Evolutionary conservation across 73 alveolate genomes (phyloP).

Genomic region (Paramecium caudatum): DNA sequence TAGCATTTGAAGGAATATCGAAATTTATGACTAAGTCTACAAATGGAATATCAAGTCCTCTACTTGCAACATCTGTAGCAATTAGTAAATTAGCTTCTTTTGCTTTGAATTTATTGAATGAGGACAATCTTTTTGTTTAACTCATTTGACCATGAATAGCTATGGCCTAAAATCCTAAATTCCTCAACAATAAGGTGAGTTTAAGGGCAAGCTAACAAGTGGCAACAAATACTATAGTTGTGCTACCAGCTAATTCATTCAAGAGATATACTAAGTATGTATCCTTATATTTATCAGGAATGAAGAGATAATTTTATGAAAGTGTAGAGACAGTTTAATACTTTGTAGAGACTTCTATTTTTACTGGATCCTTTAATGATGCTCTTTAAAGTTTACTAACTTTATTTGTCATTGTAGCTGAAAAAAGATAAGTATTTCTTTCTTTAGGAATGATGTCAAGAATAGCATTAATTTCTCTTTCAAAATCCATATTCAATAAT

Average conservation of each 20-base stretch:
- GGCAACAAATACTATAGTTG: slow-evolving; percentile 81
- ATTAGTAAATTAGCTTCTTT: slow-evolving; percentile 83
- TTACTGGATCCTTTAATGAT: slow-evolving; percentile 74
- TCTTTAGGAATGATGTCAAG: slow-evolving; percentile 87
- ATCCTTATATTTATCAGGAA: slow-evolving; percentile 95
- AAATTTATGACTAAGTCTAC: slow-evolving; percentile 93
- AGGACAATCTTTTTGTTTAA: slow-evolving; percentile 78
- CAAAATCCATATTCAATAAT: slow-evolving; percentile 89
- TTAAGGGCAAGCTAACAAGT: slow-evolving; percentile 84
- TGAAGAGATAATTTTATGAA: slow-evolving; percentile 83
- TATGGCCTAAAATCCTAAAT: slow-evolving; percentile 80
- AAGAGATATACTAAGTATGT: slow-evolving; percentile 88
- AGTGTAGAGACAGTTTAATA: slow-evolving; percentile 88
- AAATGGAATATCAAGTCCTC: slow-evolving; percentile 98
- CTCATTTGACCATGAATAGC: slow-evolving; percentile 78
- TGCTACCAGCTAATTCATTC: slow-evolving; percentile 82
- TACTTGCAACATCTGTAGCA: slow-evolving; percentile 99
- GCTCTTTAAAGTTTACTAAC: slow-evolving; percentile 83
- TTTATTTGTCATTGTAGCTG: slow-evolving; percentile 99
- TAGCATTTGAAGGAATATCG: slow-evolving; percentile 96
- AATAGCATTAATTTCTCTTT: slow-evolving; percentile 77
- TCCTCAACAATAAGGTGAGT: slow-evolving; percentile 78
- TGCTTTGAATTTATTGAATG: slow-evolving; percentile 83
- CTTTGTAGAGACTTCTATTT: slow-evolving; percentile 80
- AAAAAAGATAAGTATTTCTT: slow-evolving; percentile 96